Evolutionary conservation across 1,284 basidiomycete genomes (phyloP).

Genomic region (Pseudozyma flocculosa): DNA sequence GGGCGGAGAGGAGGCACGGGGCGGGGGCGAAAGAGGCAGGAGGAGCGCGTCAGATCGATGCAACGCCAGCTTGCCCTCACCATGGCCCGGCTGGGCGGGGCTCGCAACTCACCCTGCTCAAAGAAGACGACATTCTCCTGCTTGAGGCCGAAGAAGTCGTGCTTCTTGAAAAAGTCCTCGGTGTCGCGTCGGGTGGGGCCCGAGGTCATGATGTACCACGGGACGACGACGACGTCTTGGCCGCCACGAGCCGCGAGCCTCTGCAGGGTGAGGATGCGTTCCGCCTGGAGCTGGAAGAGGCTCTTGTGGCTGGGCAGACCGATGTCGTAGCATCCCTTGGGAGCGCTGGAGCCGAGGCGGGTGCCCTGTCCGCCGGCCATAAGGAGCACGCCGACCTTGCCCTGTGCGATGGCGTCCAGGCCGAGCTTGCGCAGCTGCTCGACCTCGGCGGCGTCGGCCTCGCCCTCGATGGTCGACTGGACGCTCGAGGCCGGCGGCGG

Average conservation of each 20-base stretch:
- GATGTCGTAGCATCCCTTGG: conserved; percentile 98
- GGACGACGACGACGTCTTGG: conserved; percentile 68
- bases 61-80: too few species aligned
- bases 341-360: conserved; percentile 82
- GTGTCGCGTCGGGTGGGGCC: conserved; percentile 89
- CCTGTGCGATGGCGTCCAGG: conserved; percentile 74
- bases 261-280: conserved; percentile 83
- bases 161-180: conserved; percentile 76
- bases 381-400: conserved; percentile 86
- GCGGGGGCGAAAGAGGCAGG: conserved; percentile 24
- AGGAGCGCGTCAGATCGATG: too few species aligned
- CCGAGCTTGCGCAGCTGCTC: conserved; percentile 69
- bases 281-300: conserved; percentile 95
- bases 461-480: conserved; percentile 41
- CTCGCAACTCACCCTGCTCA: conserved; percentile 78
- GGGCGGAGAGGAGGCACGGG: conserved; percentile 2
- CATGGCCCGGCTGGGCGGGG: too few species aligned
- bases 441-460: conserved; percentile 42
- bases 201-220: conserved; percentile 99
- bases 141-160: conserved; percentile 81
- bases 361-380: conserved; percentile 99
- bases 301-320: conserved; percentile 87
- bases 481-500: conserved; percentile 42
- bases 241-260: conserved; percentile 65
- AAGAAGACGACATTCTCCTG: conserved; percentile 85